phyloP scores from a whole-genome alignment of 2,329 filamentous ascomycete species.

The Alternaria panax region DNA sequence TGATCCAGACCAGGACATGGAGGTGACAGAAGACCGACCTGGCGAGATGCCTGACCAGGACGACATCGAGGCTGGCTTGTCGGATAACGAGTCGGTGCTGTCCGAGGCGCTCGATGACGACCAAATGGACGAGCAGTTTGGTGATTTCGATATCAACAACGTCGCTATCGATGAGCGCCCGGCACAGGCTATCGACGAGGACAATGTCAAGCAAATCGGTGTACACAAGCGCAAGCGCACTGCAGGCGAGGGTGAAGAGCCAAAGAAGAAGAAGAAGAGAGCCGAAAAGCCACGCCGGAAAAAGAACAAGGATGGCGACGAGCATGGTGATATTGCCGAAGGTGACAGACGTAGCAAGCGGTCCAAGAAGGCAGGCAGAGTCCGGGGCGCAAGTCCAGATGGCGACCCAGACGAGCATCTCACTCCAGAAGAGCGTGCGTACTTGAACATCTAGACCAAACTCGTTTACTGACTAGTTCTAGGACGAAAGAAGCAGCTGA shows the following conservation, averaged over 20 bases:
- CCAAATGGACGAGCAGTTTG: constrained; percentile 64
- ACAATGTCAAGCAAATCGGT: constrained; percentile 66
- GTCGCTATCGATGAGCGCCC: constrained; percentile 68
- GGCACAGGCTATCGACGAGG: constrained; percentile 66
- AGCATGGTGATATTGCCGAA: constrained; percentile 59
- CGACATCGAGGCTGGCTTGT: constrained; percentile 53
- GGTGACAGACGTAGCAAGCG: constrained; percentile 63
- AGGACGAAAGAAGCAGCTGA: constrained; percentile 80
- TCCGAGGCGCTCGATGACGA: constrained; percentile 69
- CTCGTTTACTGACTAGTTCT: constrained; percentile 21
- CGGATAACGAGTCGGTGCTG: constrained; percentile 68
- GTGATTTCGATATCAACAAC: constrained; percentile 67
- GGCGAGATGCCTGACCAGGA: constrained; percentile 47
- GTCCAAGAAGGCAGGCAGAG: constrained; percentile 52
- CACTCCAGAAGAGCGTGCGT: constrained; percentile 80
- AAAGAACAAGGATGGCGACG: constrained; percentile 57
- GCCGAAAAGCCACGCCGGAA: constrained; percentile 62
- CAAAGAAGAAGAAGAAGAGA: constrained; percentile 73
- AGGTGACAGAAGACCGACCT: constrained; percentile 51
- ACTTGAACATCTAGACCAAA: not conserved
- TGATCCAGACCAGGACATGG: constrained; percentile 55
- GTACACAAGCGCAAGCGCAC: constrained; percentile 70
- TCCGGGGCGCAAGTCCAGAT: constrained; percentile 54
- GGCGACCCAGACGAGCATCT: constrained; percentile 79
- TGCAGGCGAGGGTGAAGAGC: constrained; percentile 65